Base-by-base conservation (phyloP, 805 yeast genomes). In the Myxozyma udenii region DNA sequence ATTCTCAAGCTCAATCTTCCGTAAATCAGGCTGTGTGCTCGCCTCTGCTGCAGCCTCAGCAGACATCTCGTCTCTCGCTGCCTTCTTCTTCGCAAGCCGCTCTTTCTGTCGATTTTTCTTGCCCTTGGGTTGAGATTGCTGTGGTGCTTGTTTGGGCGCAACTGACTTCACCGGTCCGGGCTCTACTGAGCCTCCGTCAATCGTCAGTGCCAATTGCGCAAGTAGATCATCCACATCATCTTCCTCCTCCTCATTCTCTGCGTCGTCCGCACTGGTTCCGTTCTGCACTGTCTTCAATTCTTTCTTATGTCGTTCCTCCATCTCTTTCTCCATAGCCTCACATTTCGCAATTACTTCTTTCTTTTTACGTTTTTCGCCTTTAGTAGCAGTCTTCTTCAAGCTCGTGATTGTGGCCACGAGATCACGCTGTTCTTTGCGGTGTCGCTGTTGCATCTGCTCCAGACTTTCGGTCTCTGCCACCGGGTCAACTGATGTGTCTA, bases 61-160 rank as follows among this genome's bases (percentile, higher is more conserved):
- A 60, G 79, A 76, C 45, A 85, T 72, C 44, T 73, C 73, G 24
- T 79, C 82, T 18, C 82, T 74, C 51, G 83, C 84, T 1, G 84
- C 87, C 42, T 87, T 82, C 51, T 96, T 75, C 64, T 77, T 80
- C 0, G 91, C 95, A 22, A 88, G 65, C 61, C 86, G 76, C 63
- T 89, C 97, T 69, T 85, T 87, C 57, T 87, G 93, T 49, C 97
- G 76, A 66, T 91, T 91, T 42, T 91, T 75, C 62, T 57, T 54
- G 11, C 33, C 33, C 30, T 19, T 16, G 18, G 47, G 11, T 30
- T 16, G 40, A 6, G 18, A 12, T 23, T 16, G 30, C 24, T 39
- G 38, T 16, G 24, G 25, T 22, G 18, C 22, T 12, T 18, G 21
- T 19, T 44, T 35, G 5, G 35, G 37, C n/a, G n/a, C n/a, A n/a